Evolutionary conservation across 139 green algal species (phyloP), one percentile per base, ranked within the genome.

Genomic region (Pleodorina starrii): DNA sequence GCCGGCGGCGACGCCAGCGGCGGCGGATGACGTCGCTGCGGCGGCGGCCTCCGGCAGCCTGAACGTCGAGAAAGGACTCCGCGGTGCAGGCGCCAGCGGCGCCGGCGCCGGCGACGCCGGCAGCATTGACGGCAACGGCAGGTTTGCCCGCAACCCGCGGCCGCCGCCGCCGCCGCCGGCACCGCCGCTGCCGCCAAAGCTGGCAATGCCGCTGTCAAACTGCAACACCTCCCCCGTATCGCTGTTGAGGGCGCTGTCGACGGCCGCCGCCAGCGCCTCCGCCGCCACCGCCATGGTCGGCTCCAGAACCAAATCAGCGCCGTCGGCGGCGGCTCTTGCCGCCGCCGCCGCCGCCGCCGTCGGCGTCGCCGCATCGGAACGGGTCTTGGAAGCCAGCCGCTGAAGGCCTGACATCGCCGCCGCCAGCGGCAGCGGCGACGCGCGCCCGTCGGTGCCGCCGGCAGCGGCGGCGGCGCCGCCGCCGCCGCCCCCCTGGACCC

Each of bases 231-330:
- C 54, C 9, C 27, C 51, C 17, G 77, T 27, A 7, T 12, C 36
- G 77, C 54, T 42, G 57, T 72, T 46, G 51, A 85, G 54, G 0
- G 77, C 77, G 32, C 51, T 54, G 77, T 85, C 77, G 19, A 85
- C 21, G 2, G 77, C 77, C 77, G 51, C 77, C 50, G 77, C 77
- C 77, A 85, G 50, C 35, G 77, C 77, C 57, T 85, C 77, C 51
- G 77, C 77, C 38, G 77, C 51, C 2, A 54, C 27, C 50, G 51
- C 38, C 16, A 54, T 7, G 21, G 77, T 40, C 4, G 51, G 27
- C 54, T 48, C 32, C 46, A 32, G 23, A 2, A 25, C 68, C 35
- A 76, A 54, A 16, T 29, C 57, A 32, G 42, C 72, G 72, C 40
- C 72, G 25, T 19, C 12, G 21, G 42, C 72, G 72, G 14, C 16